phyloP scores from a whole-genome alignment of 257 asterid genomes.

The Lithospermum erythrorhizon region DNA sequence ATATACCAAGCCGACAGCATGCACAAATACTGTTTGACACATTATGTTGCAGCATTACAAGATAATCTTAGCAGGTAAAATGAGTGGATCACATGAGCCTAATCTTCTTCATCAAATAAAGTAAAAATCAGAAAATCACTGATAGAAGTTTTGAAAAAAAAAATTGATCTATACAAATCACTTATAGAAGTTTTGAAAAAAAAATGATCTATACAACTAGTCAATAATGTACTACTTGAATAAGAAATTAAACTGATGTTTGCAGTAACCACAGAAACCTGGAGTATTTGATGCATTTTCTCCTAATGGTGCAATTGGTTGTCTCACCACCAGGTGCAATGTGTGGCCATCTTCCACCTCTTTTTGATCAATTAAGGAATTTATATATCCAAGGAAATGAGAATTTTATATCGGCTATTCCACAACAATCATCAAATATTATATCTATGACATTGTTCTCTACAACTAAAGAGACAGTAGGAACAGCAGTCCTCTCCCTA shows the following conservation, averaged over 20 bases:
- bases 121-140: no score
- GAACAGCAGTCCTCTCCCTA: neutral
- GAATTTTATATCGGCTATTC: neutral
- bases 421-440: neutral
- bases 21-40: no score
- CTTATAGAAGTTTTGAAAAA: no score
- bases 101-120: no score
- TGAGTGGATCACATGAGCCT: no score
- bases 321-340: conserved; percentile 85
- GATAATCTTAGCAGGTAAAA: neutral
- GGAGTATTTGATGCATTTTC: conserved; percentile 37
- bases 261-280: conserved; percentile 27
- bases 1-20: no score
- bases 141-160: no score
- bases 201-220: neutral
- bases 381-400: neutral
- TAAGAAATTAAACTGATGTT: conserved; percentile 3
- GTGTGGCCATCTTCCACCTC: conserved; percentile 99
- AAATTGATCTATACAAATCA: no score
- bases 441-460: neutral
- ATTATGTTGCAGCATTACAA: no score
- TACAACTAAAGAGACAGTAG: no score
- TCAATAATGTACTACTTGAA: neutral
- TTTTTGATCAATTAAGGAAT: conserved; percentile 51
- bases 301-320: conserved; percentile 42